These are phyloP conservation scores for Claviceps africana DNA, from an alignment of 2,329 filamentous ascomycete species.

Conservation along the genomic window DNA sequence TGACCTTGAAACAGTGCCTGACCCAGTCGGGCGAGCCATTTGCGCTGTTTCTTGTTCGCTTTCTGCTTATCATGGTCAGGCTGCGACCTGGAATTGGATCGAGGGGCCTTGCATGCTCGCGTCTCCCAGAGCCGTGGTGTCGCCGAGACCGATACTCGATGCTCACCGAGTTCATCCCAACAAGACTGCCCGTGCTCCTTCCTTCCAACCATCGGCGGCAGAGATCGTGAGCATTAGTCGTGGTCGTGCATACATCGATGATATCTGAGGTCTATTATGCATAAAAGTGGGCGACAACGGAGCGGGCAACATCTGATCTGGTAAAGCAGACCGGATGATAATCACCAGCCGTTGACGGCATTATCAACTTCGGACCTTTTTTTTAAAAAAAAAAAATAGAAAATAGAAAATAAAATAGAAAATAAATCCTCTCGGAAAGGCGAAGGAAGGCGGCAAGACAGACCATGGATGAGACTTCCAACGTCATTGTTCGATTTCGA, in stretches of 20 bases:
- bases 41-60: not conserved
- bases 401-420: no score
- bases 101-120: not conserved
- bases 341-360: not conserved
- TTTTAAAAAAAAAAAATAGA: not conserved
- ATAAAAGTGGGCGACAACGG: not conserved
- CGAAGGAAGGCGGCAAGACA: not conserved
- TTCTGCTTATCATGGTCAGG: not conserved
- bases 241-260: not conserved
- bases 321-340: not conserved
- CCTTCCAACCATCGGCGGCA: not conserved
- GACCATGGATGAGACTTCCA: not conserved
- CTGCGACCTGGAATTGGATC: not conserved
- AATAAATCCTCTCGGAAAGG: not conserved
- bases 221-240: not conserved
- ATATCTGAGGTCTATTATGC: not conserved
- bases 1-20: not conserved
- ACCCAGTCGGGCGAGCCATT: not conserved
- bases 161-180: constrained; percentile 1
- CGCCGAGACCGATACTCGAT: not conserved
- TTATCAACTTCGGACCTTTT: not conserved
- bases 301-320: not conserved
- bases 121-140: not conserved
- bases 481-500: not conserved
- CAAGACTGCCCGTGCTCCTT: not conserved